Evolutionary conservation across 257 asterid genomes (phyloP), one percentile per base, ranked within the genome.

Genomic region (Rauvolfia tetraphylla): DNA sequence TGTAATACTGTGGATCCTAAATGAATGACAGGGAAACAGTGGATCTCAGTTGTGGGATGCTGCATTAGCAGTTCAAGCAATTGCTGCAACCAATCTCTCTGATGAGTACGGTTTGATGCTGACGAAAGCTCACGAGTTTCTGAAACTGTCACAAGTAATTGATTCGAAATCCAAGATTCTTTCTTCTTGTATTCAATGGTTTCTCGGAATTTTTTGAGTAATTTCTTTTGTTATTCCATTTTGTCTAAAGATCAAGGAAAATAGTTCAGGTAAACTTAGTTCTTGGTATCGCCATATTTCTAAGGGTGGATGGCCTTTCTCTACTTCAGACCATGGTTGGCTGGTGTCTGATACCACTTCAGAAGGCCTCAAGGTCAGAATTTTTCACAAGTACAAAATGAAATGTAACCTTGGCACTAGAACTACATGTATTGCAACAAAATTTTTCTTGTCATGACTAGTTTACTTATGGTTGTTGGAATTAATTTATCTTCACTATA

Each of bases 21-120:
- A 39, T 76, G 61, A 70, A 44, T 75, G 58, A 72, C 87, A 91
- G 96, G 97, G 97, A 20, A 88, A 91, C 59, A 90, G 84, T 38
- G 97, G 97, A 44, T 87, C 92, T 74, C 97, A 91, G 79, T 11
- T 87, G 65, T 91, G 97, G 97, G 96, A 91, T 77, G 86, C 79
- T 41, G 81, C 80, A 78, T 83, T 91, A 12, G 84, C 90, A 5
- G 93, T 87, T 61, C 97, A 88, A 86, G 93, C 97, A 51, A 79
- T 92, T 48, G 51, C 81, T 31, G 85, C 81, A 36, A 83, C 96
- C 42, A 81, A 83, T 44, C 91, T 92, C 38, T 36, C 68, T 3
- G 71, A 79, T 20, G 93, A 92, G 76, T 88, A 87, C 54, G 87
- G 82, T 36, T 72, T 49, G 65, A 79, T 83, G 89, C 86, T 92